Evolutionary conservation across 2,329 filamentous ascomycete genomes (phyloP).

Genomic region (Trichoderma harzianum): DNA sequence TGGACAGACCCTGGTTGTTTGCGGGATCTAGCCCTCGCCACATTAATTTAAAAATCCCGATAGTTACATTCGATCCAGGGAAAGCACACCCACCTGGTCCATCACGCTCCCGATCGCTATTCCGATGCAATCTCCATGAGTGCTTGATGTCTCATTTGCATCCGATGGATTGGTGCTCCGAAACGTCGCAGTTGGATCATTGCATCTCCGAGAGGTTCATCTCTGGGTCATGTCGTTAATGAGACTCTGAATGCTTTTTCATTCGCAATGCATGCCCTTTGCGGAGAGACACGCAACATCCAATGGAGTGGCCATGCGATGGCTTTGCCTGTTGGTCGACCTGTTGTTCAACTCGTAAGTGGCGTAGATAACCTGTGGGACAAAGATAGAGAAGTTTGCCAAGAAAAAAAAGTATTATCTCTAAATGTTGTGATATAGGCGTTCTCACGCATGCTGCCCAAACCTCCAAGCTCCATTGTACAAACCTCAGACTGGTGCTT

Average conservation of each 20-base stretch:
- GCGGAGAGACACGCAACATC: neutral
- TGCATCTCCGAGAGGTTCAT: neutral
- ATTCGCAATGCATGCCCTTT: neutral
- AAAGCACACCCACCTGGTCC: neutral
- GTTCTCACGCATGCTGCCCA: neutral
- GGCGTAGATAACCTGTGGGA: no score
- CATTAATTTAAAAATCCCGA: neutral
- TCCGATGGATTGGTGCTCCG: neutral
- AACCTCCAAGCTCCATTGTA: neutral
- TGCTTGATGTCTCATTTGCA: neutral
- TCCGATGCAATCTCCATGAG: neutral
- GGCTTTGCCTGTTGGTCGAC: neutral
- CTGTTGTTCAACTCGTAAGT: neutral
- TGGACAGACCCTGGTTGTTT: neutral
- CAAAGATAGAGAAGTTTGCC: neutral
- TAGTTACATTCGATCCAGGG: neutral
- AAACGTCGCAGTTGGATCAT: neutral
- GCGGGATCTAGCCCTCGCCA: neutral
- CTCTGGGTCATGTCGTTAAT: neutral
- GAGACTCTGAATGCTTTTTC: neutral
- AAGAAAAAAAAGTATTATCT: neutral
- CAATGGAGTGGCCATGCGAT: no score
- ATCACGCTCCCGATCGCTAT: neutral
- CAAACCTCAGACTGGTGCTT: neutral
- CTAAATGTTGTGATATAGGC: neutral